Evolutionary conservation across 179 eudicot genomes (phyloP).

Genomic region (Patellifolia procumbens): DNA sequence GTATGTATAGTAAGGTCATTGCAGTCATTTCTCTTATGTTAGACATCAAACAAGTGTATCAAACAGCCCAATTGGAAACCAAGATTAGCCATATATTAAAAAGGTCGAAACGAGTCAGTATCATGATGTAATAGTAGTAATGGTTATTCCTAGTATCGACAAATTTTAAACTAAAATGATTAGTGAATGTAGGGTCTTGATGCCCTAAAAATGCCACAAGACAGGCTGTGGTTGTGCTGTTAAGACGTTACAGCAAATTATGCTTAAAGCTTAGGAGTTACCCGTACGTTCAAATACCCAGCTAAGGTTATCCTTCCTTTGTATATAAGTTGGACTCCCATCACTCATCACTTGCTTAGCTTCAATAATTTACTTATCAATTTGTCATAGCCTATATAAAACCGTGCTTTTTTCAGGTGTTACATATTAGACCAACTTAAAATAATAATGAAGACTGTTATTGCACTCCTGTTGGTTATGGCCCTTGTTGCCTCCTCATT

Average conservation of each 20-base stretch:
- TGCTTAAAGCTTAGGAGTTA: not conserved
- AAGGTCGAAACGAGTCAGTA: no score
- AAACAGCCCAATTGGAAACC: no score
- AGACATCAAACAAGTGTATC: no score
- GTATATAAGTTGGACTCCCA: not conserved
- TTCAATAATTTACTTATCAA: no score
- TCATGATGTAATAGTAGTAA: no score
- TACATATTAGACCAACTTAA: no score
- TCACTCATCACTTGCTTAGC: not conserved
- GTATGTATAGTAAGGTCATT: no score
- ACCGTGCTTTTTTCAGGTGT: no score
- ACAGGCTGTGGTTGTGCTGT: conserved; percentile 3
- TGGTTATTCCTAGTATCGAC: not conserved
- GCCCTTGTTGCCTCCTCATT: conserved; percentile 24
- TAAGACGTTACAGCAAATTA: not conserved
- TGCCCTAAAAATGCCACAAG: not conserved
- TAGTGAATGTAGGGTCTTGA: not conserved
- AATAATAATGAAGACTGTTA: conserved; percentile 31
- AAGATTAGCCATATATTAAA: no score
- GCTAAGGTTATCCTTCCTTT: not conserved
- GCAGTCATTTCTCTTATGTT: no score
- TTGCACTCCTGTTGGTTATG: conserved; percentile 19
- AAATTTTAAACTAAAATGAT: not conserved
- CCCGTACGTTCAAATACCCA: not conserved
- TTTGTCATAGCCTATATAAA: no score